Base-by-base conservation (phyloP, 768 basidiomycete genomes). In the Rhizopogon vesiculosus region DNA sequence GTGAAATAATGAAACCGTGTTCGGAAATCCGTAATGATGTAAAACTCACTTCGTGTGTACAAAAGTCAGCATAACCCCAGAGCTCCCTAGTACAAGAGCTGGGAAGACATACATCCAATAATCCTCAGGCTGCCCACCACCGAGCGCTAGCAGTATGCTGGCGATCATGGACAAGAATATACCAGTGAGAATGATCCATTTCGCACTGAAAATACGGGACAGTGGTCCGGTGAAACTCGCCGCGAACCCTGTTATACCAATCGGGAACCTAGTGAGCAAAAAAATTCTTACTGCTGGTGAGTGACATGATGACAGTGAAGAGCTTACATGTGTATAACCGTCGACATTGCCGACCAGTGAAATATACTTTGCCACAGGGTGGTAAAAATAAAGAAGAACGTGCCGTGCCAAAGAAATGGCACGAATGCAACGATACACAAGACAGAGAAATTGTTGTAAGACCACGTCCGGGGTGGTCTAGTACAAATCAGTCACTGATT, bases 51-150 rank as follows among this genome's bases (percentile, higher is more conserved):
- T 82, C 3, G 78, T 72, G 50, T 78, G 78, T 12, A 70, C 74
- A 57, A 72, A 83, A 9, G 71, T 65, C 49, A 82, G 61, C 64
- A 75, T 76, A 3, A 69, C 65, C 6, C 82, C 82, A 12, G 72
- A 68, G 15, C 76, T 74, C 13, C 80, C 81, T 46, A 83, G 55
- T 22, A 71, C 53, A 61, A 82, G 77, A 12, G 74, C 83, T 42
- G 83, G 80, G 58, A 83, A 78, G 45, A 74, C 66, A 54, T 72
- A 70, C 1, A 60, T 52, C 79, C 77, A 84, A 64, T 83, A 84
- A 43, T 69, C 63, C 9, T 67, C 68, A 10, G 72, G 69, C 7
- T 58, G 59, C 55, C 75, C 68, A 55, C 78, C 73, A 0, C 74
- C 75, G 45, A 76, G 67, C 8, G 76, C 73, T 42, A 82, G 66